Base-by-base conservation (phyloP, 2,329 filamentous ascomycete species). In the Sclerotiophoma versabilis region DNA sequence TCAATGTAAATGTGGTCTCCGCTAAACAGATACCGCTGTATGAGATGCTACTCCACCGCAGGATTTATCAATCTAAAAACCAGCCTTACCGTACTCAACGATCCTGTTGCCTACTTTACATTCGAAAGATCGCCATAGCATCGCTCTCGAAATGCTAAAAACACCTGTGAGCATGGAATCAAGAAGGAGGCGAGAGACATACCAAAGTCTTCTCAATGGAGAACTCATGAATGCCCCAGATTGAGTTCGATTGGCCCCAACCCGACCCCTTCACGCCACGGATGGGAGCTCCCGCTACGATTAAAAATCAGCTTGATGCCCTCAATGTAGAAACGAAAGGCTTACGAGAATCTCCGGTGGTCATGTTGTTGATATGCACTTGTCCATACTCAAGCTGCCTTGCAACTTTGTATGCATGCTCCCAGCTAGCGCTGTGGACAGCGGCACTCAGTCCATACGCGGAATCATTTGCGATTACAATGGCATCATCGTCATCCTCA, bases 391-490 rank as follows among this genome's bases (percentile, higher is more conserved):
- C 76, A 11, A 79, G 64, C 44, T 71, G 66, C 50, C 63, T 72
- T 3, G 75, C 75, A 29, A 79, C 70, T 42, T 69, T 71, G 44
- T 76, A 62, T 1, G 74, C 75, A 49, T 75, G 56, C 9, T 68
- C 64, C 56, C 92, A 73, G 68, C 89, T 86, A 58, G 81, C 76
- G 0, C 89, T 91, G 72, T 91, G 93, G 1, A 95, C 83, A 0
- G 89, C 83, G 4, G 86, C 82, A n/a, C 80, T 80, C 17, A 95
- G 80, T 3, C 90, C 90, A 68, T 92, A 93, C 45, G 90, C 87
- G 1, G 87, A 91, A 65, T 92, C 88, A 69, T 95, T 95, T n/a
- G 90, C 89, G 15, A 92, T 75, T n/a, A 79, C 77, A 17, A 93
- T 73, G 0, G 89, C 90, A 58, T 91, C 87, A 15, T 90, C 88